These are phyloP conservation scores for Basipetospora sp. DNA, from an alignment of 2,329 filamentous ascomycete species.

Conservation along the genomic window DNA sequence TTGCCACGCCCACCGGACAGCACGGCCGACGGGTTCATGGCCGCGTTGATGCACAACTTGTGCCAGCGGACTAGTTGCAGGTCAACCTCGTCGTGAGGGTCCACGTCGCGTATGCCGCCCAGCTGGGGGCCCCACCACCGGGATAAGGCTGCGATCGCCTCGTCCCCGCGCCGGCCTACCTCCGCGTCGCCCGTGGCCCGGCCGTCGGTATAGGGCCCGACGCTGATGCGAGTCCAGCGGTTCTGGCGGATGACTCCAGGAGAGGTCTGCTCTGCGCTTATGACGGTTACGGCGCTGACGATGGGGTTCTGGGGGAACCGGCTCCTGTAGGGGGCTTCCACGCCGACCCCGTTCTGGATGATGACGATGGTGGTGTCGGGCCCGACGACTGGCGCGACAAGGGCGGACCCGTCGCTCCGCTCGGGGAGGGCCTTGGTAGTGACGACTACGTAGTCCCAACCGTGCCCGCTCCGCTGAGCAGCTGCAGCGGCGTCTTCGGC, in stretches of 20 bases:
- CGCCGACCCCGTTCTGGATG: conserved; percentile 58
- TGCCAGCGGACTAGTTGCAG: conserved; percentile 61
- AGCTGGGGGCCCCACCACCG: conserved; percentile 33
- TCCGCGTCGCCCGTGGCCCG: conserved; percentile 25
- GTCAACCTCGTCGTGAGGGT: conserved; percentile 47
- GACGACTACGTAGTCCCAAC: conserved; percentile 49
- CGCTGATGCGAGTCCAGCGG: conserved; percentile 57
- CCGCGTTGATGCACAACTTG: conserved; percentile 62
- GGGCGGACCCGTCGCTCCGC: conserved; percentile 42
- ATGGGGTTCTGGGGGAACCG: conserved; percentile 48
- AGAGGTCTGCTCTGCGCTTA: conserved; percentile 50
- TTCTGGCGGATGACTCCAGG: conserved; percentile 54
- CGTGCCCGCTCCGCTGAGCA: conserved; percentile 8
- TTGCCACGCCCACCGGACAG: conserved; percentile 51
- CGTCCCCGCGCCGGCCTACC: conserved; percentile 18
- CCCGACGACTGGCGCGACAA: conserved; percentile 45
- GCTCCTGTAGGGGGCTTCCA: conserved; percentile 48
- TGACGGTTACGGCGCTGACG: conserved; percentile 53
- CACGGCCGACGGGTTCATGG: conserved; percentile 59
- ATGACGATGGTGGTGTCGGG: conserved; percentile 44
- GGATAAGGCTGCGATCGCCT: conserved; percentile 24
- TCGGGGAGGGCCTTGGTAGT: conserved; percentile 59
- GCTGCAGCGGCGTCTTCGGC: conserved; percentile 36
- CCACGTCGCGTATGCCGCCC: conserved; percentile 51
- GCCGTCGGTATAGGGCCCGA: conserved; percentile 48